Evolutionary conservation across 2,329 filamentous ascomycete species (phyloP).

Genomic region (Myriosclerotinia curreyana): DNA sequence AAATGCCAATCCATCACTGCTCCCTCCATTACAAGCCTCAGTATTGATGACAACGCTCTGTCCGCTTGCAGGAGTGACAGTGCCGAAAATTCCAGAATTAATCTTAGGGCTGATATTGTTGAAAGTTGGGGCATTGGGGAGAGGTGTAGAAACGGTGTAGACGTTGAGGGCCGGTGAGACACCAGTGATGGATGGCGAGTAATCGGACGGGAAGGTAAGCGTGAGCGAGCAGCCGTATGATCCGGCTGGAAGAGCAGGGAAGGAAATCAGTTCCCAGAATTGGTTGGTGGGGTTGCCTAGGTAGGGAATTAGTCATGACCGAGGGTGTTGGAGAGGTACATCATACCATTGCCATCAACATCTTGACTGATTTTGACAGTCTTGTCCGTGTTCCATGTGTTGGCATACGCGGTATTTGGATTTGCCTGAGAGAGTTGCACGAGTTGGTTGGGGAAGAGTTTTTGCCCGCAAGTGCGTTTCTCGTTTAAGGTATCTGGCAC

Average conservation of each 20-base stretch:
- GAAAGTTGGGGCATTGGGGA: slow-evolving; percentile 15
- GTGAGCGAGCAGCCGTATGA: slow-evolving; percentile 18
- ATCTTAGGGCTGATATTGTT: slow-evolving; percentile 17
- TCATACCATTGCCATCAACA: slow-evolving; percentile 8
- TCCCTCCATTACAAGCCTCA: slow-evolving; percentile 10
- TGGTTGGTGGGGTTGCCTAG: background rate
- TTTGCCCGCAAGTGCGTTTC: slow-evolving; percentile 12
- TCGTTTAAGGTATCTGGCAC: slow-evolving; percentile 2
- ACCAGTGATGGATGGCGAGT: slow-evolving; percentile 1
- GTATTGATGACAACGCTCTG: slow-evolving; percentile 20
- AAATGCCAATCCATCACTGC: slow-evolving; percentile 21
- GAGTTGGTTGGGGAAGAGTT: slow-evolving; percentile 13
- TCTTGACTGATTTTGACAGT: slow-evolving; percentile 15
- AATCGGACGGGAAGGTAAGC: slow-evolving; percentile 5
- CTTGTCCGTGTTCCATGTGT: slow-evolving; percentile 9
- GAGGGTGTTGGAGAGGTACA: background rate
- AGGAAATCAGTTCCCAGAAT: slow-evolving; percentile 10
- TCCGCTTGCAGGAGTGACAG: slow-evolving; percentile 16
- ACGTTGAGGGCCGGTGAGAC: slow-evolving; percentile 19
- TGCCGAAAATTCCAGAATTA: slow-evolving; percentile 19
- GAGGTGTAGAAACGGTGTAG: slow-evolving; percentile 16
- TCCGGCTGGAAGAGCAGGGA: background rate
- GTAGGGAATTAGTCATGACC: background rate
- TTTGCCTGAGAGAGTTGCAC: slow-evolving; percentile 18
- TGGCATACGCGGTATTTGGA: slow-evolving; percentile 1